Evolutionary conservation across 441 rosid species (phyloP), one percentile per base, ranked within the genome.

Genomic region (Pelargonium fulgidum): DNA sequence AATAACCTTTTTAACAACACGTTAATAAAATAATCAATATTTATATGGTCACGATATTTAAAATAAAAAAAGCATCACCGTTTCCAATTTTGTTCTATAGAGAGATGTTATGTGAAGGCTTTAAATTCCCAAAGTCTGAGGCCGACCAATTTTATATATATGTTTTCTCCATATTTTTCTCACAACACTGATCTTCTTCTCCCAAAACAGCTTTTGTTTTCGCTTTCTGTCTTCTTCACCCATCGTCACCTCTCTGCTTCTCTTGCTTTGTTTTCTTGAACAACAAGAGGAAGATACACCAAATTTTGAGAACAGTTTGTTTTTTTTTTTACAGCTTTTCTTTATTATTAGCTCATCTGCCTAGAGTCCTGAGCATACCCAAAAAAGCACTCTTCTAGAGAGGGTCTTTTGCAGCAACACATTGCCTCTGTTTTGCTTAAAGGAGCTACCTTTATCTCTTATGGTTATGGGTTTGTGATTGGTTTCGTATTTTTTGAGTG

Each of bases 91-190:
- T 24, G 29, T 24, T 24, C 29, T 24, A 24, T 24, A 24, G 29
- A 24, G 29, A 24, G 29, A 24, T 24, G 29, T 24, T 24, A 1
- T 24, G 2, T 24, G 29, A 24, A 24, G 33, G 16, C 42, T 33
- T 41, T 65, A 63, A 8, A 72, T 19, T 62, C 48, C 26, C 14
- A 68, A 62, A 70, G 67, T 79, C 80, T 82, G 68, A 67, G 63
- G 29, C 78, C 71, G 71, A 75, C 77, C 75, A 44, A 39, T 68
- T 68, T 54, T 73, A 52, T 19, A 52, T 52, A 13, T 16, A 13
- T 64, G 76, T 47, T 68, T 24, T 24, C 29, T 67, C 64, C 66
- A 52, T 62, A 61, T 50, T 61, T 66, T 68, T 61, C 64, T 12
- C 47, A 41, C 65, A 76, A 69, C 74, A 62, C 71, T 74, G 36